Evolutionary conservation across 2,329 filamentous ascomycete genomes (phyloP), one percentile per base, ranked within the genome.

Genomic region (Harringtonia lauricola): DNA sequence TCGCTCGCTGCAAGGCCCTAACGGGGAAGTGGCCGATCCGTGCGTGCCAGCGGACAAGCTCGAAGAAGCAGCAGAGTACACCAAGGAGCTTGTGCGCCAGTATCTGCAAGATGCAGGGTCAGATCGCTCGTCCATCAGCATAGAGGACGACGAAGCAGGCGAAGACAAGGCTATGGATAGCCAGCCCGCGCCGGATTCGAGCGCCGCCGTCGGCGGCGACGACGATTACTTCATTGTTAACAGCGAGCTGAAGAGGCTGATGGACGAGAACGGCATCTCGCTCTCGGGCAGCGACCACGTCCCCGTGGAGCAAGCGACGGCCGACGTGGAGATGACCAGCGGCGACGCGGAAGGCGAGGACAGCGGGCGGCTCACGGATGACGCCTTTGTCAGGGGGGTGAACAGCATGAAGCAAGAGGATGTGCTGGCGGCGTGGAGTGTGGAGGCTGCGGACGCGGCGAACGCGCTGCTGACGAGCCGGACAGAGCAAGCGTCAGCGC

Each of bases 1-100:
- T 13, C 70, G 68, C 28, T 62, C 65, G 24, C 56, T 86, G 3
- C 71, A 77, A 49, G 62, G 58, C 54, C 66, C 44, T 49, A 28
- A 57, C 55, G 47, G 51, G 36, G 24, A 53, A 47, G 15, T 36
- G 44, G 14, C 35, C 3, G 7, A 46, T 2, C 30, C 41, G 12
- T 41, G 19, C 10, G 47, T 48, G 5, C 12, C 15, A 2, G 19
- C 37, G 1, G 21, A 35, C 2, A 38, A 38, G 14, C 26, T 47
- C 8, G 30, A 12, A 1, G 40, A 47, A 26, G 42, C 44, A 2
- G 36, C 42, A 1, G 22, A 15, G 4, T 50, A 50, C 31, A 49
- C 39, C 15, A 38, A 47, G 8, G 29, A 36, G 15, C 18, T 43
- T 17, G 30, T 43, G 21, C 30, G 19, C 4, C 12, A 19, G 2